Conservation (phyloP, 257 asterid species). For the Solanum rostratum region DNA sequence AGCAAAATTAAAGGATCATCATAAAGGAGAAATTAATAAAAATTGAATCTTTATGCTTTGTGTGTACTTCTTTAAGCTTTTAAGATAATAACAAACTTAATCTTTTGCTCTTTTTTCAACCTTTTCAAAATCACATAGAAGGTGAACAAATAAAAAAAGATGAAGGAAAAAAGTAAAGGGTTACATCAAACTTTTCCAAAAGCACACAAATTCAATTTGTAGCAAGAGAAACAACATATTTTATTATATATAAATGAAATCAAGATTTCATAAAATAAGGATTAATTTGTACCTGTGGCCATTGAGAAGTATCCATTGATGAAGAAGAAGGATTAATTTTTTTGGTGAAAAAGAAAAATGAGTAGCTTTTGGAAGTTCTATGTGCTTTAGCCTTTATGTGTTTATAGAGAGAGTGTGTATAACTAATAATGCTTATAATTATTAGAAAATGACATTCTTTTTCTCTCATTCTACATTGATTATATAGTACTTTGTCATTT, state of each 20-base stretch:
- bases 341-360: constrained; percentile 2
- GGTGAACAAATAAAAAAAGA: background rate
- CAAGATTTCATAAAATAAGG: background rate
- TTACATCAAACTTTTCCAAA: background rate
- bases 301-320: constrained; percentile 71
- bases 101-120: constrained; percentile 8
- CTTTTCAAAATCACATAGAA: constrained; percentile 6
- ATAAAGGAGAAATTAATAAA: background rate
- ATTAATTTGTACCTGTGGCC: constrained; percentile 56
- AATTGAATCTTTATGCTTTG: constrained; percentile 12
- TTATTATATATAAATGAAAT: background rate
- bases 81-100: background rate
- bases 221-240: background rate
- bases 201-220: background rate
- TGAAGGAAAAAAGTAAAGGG: background rate
- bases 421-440: background rate
- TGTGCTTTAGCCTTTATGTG: constrained; percentile 14
- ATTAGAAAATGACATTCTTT: background rate
- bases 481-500: background rate
- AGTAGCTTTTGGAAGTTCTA: constrained; percentile 19
- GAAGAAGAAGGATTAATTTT: background rate
- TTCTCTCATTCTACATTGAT: background rate
- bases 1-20: background rate
- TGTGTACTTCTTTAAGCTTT: background rate
- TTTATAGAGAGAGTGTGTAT: background rate